Evolutionary conservation across 2,329 filamentous ascomycete genomes (phyloP).

Genomic region (Metarhizium rileyi): DNA sequence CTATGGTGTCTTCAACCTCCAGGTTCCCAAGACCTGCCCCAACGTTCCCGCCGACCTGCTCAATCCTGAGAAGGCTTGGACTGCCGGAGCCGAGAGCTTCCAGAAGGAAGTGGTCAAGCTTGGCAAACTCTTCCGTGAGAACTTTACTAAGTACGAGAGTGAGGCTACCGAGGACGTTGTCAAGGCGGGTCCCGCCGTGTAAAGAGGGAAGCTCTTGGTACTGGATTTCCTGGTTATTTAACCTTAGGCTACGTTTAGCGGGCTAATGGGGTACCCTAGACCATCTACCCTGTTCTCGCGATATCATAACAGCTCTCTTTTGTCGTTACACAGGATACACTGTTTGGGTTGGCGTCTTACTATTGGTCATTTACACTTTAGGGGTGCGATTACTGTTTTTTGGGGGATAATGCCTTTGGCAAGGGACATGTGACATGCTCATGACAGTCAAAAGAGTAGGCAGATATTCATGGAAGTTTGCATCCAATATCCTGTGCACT

Average conservation of each 20-base stretch:
- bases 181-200: constrained; percentile 47
- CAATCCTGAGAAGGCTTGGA: constrained; percentile 93
- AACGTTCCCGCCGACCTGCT: constrained; percentile 85
- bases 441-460: neutral
- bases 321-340: neutral
- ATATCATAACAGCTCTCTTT: neutral
- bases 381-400: neutral
- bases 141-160: constrained; percentile 91
- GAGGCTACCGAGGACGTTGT: constrained; percentile 75
- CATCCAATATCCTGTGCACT: neutral
- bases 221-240: neutral
- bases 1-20: constrained; percentile 94
- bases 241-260: neutral
- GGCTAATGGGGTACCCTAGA: neutral
- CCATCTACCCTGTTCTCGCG: neutral
- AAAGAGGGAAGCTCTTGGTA: constrained; percentile 8
- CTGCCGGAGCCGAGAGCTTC: constrained; percentile 71
- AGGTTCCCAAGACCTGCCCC: constrained; percentile 85
- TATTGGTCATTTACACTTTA: neutral
- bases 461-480: neutral
- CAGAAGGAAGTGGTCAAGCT: constrained; percentile 83
- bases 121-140: constrained; percentile 81
- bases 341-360: constrained; percentile 1
- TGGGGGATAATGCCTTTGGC: no score
- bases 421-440: neutral